Evolutionary conservation across 1,284 basidiomycete species (phyloP).

Genomic region (Fomitiporia mediterranea): DNA sequence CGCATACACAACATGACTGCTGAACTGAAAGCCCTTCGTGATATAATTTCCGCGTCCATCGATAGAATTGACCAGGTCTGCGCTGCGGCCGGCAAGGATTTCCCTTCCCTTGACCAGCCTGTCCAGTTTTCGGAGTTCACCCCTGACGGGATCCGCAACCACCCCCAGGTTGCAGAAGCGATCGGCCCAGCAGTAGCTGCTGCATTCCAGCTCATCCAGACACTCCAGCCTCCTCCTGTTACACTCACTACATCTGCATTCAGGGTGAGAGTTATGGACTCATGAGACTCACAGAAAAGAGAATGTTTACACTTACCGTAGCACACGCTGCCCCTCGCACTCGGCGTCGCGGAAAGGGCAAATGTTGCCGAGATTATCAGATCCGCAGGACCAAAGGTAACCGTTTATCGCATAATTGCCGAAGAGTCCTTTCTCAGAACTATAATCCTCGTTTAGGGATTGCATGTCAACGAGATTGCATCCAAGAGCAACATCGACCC

Average conservation of each 20-base stretch:
- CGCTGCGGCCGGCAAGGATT: conserved; percentile 1
- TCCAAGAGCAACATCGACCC: conserved; percentile 19
- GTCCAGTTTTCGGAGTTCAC: conserved; percentile 15
- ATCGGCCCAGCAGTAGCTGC: conserved; percentile 26
- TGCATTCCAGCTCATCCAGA: conserved; percentile 11
- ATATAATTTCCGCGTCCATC: conserved; percentile 14
- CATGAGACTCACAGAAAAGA: no score
- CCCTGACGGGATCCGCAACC: conserved; percentile 14
- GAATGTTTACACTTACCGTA: background rate
- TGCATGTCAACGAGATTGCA: conserved; percentile 24
- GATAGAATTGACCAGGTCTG: conserved; percentile 9
- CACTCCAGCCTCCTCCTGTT: conserved; percentile 7
- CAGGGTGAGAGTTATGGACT: conserved; percentile 10
- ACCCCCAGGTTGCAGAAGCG: conserved; percentile 30
- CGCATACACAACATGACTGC: background rate
- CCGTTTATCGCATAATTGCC: no score
- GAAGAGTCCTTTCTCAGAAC: no score
- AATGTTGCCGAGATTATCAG: conserved; percentile 18
- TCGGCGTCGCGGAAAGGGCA: conserved; percentile 6
- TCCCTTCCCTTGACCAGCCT: conserved; percentile 15
- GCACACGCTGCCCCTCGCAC: conserved; percentile 8
- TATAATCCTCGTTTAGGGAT: conserved; percentile 11
- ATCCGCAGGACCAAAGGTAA: conserved; percentile 16
- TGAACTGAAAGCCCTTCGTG: conserved; percentile 17
- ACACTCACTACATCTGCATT: conserved; percentile 11